phyloP scores from a whole-genome alignment of 257 asterid genomes.

The Solanum piurae region DNA sequence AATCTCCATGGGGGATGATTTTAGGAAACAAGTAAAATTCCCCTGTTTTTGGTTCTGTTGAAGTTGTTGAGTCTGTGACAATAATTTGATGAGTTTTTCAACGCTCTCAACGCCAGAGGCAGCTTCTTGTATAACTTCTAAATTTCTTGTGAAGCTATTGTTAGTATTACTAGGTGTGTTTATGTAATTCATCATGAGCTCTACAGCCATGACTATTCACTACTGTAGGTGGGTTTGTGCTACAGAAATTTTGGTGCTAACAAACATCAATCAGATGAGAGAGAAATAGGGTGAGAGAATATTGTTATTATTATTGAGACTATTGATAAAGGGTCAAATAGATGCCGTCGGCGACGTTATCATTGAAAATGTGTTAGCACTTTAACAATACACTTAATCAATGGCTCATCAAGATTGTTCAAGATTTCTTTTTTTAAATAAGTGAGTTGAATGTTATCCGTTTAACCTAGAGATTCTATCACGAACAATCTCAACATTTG shows the following conservation, averaged over 20 bases:
- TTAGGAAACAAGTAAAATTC: neutral
- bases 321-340: conserved; percentile 8
- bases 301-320: neutral
- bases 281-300: neutral
- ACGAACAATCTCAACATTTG: no score
- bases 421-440: no score
- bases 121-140: conserved; percentile 52
- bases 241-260: neutral
- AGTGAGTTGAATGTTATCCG: no score
- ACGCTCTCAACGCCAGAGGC: conserved; percentile 67
- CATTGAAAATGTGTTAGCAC: no score
- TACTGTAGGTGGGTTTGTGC: neutral
- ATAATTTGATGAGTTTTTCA: conserved; percentile 45
- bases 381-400: no score
- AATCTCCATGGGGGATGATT: neutral
- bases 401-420: no score
- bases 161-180: neutral
- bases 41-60: neutral
- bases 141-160: conserved; percentile 6
- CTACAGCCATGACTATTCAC: conserved; percentile 57
- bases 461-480: no score
- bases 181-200: conserved; percentile 51
- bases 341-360: conserved; percentile 27
- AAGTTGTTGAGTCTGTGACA: conserved; percentile 6
- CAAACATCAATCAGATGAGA: neutral